A percentile compares a stretch with the other conserved stretches of the same genome.
Evolutionary conservation across 371 early-diverging fungal genomes (phyloP).

Genomic region (Lichtheimia ornata): DNA sequence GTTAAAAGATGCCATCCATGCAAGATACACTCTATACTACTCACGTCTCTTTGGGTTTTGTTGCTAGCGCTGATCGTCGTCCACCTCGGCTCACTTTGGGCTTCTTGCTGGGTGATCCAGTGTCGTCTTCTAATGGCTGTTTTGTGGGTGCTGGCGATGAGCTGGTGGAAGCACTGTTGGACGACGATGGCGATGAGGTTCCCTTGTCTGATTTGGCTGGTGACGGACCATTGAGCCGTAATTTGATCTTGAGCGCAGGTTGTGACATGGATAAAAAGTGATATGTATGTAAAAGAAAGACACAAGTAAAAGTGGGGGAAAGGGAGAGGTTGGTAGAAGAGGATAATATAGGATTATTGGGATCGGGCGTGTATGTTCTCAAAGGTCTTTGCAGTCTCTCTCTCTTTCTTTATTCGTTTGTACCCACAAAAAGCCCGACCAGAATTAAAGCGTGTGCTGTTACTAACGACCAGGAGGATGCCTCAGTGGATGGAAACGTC

Average conservation of each 20-base stretch:
- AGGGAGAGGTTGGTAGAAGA: not conserved
- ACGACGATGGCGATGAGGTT: slow-evolving; percentile 16
- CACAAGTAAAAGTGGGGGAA: not conserved
- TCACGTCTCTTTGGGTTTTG: slow-evolving; percentile 1
- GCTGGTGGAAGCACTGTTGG: slow-evolving; percentile 7
- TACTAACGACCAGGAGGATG: slow-evolving; percentile 36
- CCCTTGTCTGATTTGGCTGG: slow-evolving; percentile 14
- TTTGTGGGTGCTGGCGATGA: slow-evolving; percentile 12
- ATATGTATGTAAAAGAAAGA: not conserved
- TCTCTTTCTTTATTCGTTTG: not conserved
- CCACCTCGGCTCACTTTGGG: slow-evolving; percentile 5
- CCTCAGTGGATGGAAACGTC: slow-evolving; percentile 47
- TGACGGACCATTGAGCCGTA: slow-evolving; percentile 20
- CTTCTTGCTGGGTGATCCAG: slow-evolving; percentile 9
- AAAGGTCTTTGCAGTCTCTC: not conserved
- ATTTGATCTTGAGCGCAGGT: slow-evolving; percentile 38
- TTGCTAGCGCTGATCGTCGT: not conserved
- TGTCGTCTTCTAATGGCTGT: slow-evolving; percentile 2
- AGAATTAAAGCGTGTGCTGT: slow-evolving; percentile 40
- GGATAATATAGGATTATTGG: not conserved
- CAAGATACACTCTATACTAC: not conserved
- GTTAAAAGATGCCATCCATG: not conserved
- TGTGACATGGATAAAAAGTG: slow-evolving; percentile 21
- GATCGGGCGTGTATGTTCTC: not conserved
- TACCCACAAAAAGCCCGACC: slow-evolving; percentile 17